phyloP scores from a whole-genome alignment of 306 rosid species.

The Hippophae rhamnoides region DNA sequence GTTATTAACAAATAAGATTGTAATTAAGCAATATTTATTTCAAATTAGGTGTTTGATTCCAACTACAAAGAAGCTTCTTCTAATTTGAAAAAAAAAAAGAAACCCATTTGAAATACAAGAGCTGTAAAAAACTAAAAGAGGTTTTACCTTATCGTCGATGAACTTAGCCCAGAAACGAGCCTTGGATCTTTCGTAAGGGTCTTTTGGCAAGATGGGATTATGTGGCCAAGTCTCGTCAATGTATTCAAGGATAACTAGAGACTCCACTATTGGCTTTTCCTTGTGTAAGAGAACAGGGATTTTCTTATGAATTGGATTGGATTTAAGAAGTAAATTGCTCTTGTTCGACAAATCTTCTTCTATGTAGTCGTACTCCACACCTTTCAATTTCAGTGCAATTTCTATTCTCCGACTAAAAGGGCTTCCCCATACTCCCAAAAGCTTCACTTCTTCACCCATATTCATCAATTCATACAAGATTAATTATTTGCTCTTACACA shows the following conservation, averaged over 20 bases:
- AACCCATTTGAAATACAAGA: too few relatives aligned
- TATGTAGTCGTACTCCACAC: slow-evolving; percentile 27
- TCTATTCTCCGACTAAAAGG: slow-evolving; percentile 33
- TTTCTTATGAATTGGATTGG: slow-evolving; percentile 50
- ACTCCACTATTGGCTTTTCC: slow-evolving; percentile 42
- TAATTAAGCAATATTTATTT: too few relatives aligned
- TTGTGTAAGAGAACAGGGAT: slow-evolving; percentile 41
- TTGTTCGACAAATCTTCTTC: slow-evolving; percentile 31
- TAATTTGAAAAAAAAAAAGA: too few relatives aligned
- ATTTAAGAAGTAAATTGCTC: slow-evolving; percentile 34
- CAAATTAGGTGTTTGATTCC: too few relatives aligned
- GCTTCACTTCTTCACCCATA: slow-evolving; percentile 21
- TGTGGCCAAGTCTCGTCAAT: slow-evolving; percentile 37
- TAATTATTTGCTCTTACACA: too few relatives aligned
- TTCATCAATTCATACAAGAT: too few relatives aligned
- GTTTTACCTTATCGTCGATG: slow-evolving; percentile 45
- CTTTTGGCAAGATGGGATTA: slow-evolving; percentile 32
- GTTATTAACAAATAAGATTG: too few relatives aligned
- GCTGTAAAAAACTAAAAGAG: too few relatives aligned
- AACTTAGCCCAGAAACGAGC: slow-evolving; percentile 66
- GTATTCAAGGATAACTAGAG: slow-evolving; percentile 45
- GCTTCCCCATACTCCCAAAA: slow-evolving; percentile 33
- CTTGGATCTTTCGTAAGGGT: slow-evolving; percentile 34
- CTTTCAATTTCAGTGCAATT: slow-evolving; percentile 49
- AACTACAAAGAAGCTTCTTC: too few relatives aligned